Base-by-base conservation (phyloP, 352 stramenopile species). In the Lagenidium giganteum region DNA sequence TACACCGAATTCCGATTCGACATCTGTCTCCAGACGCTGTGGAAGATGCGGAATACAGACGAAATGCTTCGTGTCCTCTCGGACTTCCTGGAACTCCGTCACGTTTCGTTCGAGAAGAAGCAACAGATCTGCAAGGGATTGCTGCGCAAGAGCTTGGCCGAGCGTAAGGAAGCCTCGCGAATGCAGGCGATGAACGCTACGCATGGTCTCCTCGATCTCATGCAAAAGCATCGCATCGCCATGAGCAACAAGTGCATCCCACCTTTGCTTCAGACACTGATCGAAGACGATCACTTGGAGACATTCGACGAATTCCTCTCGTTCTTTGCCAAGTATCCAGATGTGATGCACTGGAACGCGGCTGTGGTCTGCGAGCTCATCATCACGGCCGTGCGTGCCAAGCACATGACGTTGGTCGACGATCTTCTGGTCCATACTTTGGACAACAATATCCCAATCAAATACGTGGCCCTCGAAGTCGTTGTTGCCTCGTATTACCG, bases 401-500 rank as follows among this genome's bases (percentile, higher is more conserved):
- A 83, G 37, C 62, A 70, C 17, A 56, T 62, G 25, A 57, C 69
- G 34, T 37, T 90, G 20, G 72, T 90, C 0, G 72, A 87, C 26
- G 57, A 80, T 18, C 45, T 87, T 2, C 64, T 87, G 30, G 67
- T 67, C 3, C 67, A 81, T 36, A 72, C 78, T 12, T 49, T 90
- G 43, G 61, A 83, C 45, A 72, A 61, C 31, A 57, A 59, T 32
- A 85, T 86, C 47, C 57, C 72, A 4, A 78, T 90, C 50, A 90
- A 87, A 47, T 90, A 90, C 41, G 72, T 70, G 13, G 78, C 78
- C 17, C 61, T 90, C 11, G 78, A 90, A 51, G 65, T 64, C 20
- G 66, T 86, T n/a, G 54, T 86, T 13, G 69, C 76, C 14, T 83
- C 71, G 36, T 87, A 85, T 53, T 87, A 80, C 47, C 70, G 75